phyloP scores from a whole-genome alignment of 495 filamentous ascomycete genomes.

The Hypoxylon crocopeplum region DNA sequence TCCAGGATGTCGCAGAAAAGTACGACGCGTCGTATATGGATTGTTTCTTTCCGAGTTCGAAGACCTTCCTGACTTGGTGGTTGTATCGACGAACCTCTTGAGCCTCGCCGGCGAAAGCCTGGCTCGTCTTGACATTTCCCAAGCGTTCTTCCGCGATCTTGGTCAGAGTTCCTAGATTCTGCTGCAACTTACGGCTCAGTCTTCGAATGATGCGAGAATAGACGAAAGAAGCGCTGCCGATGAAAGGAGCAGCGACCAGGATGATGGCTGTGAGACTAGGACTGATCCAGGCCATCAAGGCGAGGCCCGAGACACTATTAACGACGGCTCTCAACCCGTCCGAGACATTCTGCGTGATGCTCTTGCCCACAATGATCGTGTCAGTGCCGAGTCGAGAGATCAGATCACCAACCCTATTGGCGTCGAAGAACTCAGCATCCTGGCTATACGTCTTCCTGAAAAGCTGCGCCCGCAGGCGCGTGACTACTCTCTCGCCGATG shows the following conservation, averaged over 20 bases:
- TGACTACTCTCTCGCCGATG: constrained; percentile 92
- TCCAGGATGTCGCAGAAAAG: constrained; percentile 85
- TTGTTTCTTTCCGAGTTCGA: constrained; percentile 82
- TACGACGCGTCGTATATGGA: constrained; percentile 89
- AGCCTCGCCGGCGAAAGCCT: constrained; percentile 92
- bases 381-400: constrained; percentile 95
- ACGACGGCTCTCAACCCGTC: constrained; percentile 90
- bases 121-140: constrained; percentile 93
- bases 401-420: constrained; percentile 93
- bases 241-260: constrained; percentile 84
- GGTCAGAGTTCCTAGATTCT: constrained; percentile 86
- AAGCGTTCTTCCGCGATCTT: constrained; percentile 97
- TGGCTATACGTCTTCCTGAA: constrained; percentile 91
- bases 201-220: constrained; percentile 88
- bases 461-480: constrained; percentile 84
- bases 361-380: constrained; percentile 96
- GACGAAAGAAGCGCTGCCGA: constrained; percentile 89
- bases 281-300: constrained; percentile 91
- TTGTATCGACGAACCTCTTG: constrained; percentile 92
- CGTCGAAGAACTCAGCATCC: constrained; percentile 98
- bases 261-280: constrained; percentile 88
- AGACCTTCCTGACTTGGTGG: constrained; percentile 88
- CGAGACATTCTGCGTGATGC: constrained; percentile 95
- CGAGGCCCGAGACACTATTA: constrained; percentile 85
- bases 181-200: constrained; percentile 88